Conservation (phyloP, 2,329 filamentous ascomycete species). For the Claviceps sp. region DNA sequence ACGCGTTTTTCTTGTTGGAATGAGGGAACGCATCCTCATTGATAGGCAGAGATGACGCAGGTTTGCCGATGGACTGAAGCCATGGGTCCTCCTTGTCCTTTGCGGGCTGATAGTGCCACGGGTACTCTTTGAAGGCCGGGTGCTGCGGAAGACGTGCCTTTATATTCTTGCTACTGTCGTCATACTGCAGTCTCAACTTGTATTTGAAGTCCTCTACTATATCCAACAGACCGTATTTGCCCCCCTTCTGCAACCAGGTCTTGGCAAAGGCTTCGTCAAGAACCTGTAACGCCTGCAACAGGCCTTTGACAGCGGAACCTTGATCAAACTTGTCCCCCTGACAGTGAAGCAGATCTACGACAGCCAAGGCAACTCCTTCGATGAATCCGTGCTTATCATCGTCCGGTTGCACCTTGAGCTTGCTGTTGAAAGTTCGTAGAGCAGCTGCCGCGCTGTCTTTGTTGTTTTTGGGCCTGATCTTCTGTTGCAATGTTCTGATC, state of each 20-base stretch:
- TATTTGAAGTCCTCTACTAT: slow-evolving; percentile 7
- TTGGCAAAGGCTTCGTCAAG: slow-evolving; percentile 4
- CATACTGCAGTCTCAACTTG: not conserved
- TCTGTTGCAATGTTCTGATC: slow-evolving; percentile 2
- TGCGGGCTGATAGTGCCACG: no score
- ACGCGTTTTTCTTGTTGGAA: no score
- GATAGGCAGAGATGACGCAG: not conserved
- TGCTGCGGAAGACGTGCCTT: no score
- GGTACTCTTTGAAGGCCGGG: no score
- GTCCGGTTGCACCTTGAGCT: not conserved
- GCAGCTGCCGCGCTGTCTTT: slow-evolving; percentile 1
- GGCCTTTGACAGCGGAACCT: not conserved
- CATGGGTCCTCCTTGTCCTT: no score
- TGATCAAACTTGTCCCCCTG: slow-evolving; percentile 2
- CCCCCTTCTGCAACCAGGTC: not conserved
- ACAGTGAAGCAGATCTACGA: slow-evolving; percentile 5
- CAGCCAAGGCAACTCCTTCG: slow-evolving; percentile 4
- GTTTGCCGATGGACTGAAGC: not conserved
- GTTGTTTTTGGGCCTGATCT: not conserved
- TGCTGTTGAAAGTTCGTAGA: not conserved
- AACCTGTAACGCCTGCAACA: slow-evolving; percentile 1
- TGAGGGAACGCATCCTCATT: no score
- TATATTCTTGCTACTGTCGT: not conserved
- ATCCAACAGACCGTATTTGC: slow-evolving; percentile 1
- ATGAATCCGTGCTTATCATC: slow-evolving; percentile 5